Conservation (phyloP, 176 grass and related monocot genomes). For the Zoysia pacifica region DNA sequence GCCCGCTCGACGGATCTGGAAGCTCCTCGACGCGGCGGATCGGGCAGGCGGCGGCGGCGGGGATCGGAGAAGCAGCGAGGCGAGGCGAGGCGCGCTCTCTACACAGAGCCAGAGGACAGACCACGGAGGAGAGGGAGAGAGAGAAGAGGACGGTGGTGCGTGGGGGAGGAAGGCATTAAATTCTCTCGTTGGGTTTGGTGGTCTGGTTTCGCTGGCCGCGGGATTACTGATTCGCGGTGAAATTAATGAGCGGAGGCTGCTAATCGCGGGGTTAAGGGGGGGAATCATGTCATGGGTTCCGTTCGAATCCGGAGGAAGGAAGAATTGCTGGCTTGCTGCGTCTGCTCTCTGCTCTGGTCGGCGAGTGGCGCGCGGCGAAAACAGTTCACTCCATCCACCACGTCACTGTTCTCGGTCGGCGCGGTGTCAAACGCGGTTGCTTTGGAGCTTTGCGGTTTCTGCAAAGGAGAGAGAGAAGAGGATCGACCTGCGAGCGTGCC, state of each 20-base stretch:
- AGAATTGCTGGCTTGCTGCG: too few species aligned
- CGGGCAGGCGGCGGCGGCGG: neutral
- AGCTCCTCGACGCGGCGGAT: conserved; percentile 17
- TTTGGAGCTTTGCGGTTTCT: too few species aligned
- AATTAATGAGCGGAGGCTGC: neutral
- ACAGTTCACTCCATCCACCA: too few species aligned
- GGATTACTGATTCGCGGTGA: neutral
- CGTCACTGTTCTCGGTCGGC: too few species aligned
- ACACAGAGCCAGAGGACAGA: neutral
- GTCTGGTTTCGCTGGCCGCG: conserved; percentile 13
- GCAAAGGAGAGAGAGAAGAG: too few species aligned
- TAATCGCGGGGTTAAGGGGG: conserved; percentile 26
- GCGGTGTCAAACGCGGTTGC: too few species aligned
- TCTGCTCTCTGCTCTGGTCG: too few species aligned
- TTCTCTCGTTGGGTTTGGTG: conserved; percentile 42
- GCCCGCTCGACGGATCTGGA: conserved; percentile 45
- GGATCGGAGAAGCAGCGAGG: conserved; percentile 22
- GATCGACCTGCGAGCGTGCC: too few species aligned
- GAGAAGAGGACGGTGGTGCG: neutral
- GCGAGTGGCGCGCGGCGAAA: too few species aligned
- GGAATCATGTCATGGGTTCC: neutral
- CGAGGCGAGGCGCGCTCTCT: neutral
- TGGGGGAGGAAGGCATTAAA: conserved; percentile 44
- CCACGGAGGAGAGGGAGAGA: too few species aligned
- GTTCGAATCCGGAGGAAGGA: neutral